These are phyloP conservation scores for Sporobolomyces pararoseus DNA, from an alignment of 768 basidiomycete species.

Conservation along the genomic window DNA sequence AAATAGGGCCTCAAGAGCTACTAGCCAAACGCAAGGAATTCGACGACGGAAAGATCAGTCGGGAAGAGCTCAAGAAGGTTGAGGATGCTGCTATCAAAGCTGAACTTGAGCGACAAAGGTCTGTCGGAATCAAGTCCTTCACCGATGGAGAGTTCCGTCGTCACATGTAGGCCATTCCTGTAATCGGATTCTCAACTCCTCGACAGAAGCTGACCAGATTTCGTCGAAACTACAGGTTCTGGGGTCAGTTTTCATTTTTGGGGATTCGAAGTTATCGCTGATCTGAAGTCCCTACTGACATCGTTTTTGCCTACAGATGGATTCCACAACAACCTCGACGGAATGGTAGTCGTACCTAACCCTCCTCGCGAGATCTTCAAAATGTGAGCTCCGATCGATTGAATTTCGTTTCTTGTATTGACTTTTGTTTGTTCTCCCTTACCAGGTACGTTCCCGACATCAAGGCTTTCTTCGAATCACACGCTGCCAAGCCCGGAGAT, in stretches of 20 bases:
- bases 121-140: constrained; percentile 36
- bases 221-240: not conserved
- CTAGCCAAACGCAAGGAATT: constrained; percentile 40
- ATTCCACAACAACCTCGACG: constrained; percentile 64
- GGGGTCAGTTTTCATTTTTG: constrained; percentile 6
- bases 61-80: constrained; percentile 38
- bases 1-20: constrained; percentile 37
- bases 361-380: constrained; percentile 39
- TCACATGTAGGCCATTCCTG: constrained; percentile 37
- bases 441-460: constrained; percentile 40
- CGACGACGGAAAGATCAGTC: constrained; percentile 38
- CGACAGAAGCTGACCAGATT: not conserved
- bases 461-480: constrained; percentile 38
- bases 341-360: constrained; percentile 53
- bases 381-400: constrained; percentile 20
- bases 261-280: no score
- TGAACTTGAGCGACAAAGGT: constrained; percentile 34
- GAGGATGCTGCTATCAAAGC: constrained; percentile 44
- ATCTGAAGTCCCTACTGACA: no score
- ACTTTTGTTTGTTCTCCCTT: not conserved
- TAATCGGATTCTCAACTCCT: not conserved
- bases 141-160: constrained; percentile 44
- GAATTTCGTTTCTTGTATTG: not conserved
- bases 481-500: constrained; percentile 32
- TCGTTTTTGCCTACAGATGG: constrained; percentile 52